Conservation (phyloP, 192 early-diverging fungal species). For the Irineochytrium annulatum region DNA sequence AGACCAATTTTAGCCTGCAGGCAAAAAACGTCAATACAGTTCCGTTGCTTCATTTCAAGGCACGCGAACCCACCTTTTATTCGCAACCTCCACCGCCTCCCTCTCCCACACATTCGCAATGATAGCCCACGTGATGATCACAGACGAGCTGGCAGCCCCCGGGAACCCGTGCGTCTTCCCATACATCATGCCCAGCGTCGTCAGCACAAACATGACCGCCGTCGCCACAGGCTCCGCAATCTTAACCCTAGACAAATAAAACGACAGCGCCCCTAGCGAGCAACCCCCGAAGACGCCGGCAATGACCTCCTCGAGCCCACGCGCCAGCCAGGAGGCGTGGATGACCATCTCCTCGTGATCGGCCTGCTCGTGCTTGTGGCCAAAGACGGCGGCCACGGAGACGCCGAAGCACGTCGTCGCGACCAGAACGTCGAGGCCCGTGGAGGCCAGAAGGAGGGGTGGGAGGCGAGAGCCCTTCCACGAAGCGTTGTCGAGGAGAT, state of each 20-base stretch:
- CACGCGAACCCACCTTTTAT: constrained; percentile 11
- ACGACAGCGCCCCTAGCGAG: constrained; percentile 15
- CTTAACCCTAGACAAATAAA: constrained; percentile 7
- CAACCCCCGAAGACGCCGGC: constrained; percentile 26
- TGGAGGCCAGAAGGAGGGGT: constrained; percentile 25
- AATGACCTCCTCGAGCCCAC: constrained; percentile 28
- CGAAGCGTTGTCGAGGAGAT: constrained; percentile 17
- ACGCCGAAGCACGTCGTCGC: constrained; percentile 34
- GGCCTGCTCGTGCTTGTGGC: constrained; percentile 23
- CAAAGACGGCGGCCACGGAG: constrained; percentile 28
- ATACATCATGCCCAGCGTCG: constrained; percentile 23
- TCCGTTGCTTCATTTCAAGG: neutral
- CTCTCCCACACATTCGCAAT: constrained; percentile 25
- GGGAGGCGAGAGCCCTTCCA: constrained; percentile 33
- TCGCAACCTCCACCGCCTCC: constrained; percentile 17
- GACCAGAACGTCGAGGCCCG: constrained; percentile 27
- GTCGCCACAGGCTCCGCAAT: constrained; percentile 16
- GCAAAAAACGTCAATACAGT: neutral
- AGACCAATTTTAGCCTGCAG: constrained; percentile 30
- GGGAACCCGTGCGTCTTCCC: constrained; percentile 31
- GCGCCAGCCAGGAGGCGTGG: constrained; percentile 24
- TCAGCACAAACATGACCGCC: constrained; percentile 10
- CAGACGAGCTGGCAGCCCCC: constrained; percentile 21
- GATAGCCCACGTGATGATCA: constrained; percentile 28
- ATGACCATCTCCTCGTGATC: constrained; percentile 1